Evolutionary conservation across 2,329 filamentous ascomycete species (phyloP), one percentile per base, ranked within the genome.

Genomic region (Ceratocystis cubensis): DNA sequence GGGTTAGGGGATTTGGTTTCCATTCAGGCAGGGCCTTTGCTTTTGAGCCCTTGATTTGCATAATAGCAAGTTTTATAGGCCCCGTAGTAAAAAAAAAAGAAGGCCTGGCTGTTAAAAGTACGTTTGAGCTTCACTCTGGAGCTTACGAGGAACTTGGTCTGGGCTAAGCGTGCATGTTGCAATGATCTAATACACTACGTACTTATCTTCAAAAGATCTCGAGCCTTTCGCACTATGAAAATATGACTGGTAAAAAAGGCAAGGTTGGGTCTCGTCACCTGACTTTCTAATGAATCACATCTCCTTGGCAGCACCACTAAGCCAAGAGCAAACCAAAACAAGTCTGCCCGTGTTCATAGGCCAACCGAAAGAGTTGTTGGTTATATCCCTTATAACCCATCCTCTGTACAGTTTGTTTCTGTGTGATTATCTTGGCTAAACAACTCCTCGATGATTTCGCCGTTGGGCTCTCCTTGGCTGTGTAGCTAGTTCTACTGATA

Each of bases 241-340:
- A 33, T 25, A 57, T 8, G 30, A 8, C 53, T 7, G 30, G 15
- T 28, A 57, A 57, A 57, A 50, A 53, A 53, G 2, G 48, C 53
- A 57, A 57, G 53, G 53, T 57, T 57, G 28, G 53, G 13, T 17
- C 53, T 57, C 33, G 53, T 57, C 53, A 57, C 53, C 25, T 57
- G 53, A 57, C 15, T 33, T 30, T 30, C 17, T 22, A 22, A 6
- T 57, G 53, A 57, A 57, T 57, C 53, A 57, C 15, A 30, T 57
- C 28, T 57, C 5, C 53, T 57, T 33, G 53, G 53, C 53, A 57
- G 33, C 15, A n/a, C 25, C 15, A 17, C 53, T 57, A 57, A 33
- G 53, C 53, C 25, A 33, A 57, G 28, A 57, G 53, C 53, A 30
- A 57, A 57, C 53, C 22, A 13, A 33, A n/a, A 30, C 28, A 57